A percentile compares a stretch with the other conserved stretches of the same genome.
Conservation (phyloP, 805 yeast species). For the Hanseniaspora lachancei region DNA sequence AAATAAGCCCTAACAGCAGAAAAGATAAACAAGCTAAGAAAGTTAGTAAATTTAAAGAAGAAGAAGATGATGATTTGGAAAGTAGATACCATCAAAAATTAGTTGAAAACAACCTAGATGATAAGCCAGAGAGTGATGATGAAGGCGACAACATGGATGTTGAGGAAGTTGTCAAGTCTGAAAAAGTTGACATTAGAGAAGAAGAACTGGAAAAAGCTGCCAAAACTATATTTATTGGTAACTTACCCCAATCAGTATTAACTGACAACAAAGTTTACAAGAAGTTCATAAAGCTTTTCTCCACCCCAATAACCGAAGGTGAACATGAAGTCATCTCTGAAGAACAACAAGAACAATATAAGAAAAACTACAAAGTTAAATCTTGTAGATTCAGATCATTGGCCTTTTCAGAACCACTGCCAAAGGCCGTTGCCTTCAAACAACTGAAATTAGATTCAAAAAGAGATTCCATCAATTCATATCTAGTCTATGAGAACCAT, state of each 20-base stretch:
- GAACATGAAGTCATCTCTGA: conserved; percentile 10
- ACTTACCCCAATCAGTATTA: conserved; percentile 54
- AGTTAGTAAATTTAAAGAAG: conserved; percentile 20
- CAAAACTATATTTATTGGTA: conserved; percentile 78
- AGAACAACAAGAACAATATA: conserved; percentile 23
- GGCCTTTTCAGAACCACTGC: conserved; percentile 74
- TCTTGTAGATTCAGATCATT: conserved; percentile 86
- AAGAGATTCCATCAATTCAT: conserved; percentile 76
- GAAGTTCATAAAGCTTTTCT: conserved; percentile 52
- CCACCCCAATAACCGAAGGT: conserved; percentile 15
- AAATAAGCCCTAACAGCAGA: conserved; percentile 16
- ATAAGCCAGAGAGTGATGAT: conserved; percentile 14
- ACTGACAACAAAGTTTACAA: conserved; percentile 49
- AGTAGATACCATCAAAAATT: conserved; percentile 40
- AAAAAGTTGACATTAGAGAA: conserved; percentile 48
- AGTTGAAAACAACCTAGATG: conserved; percentile 21
- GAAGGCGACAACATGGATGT: conserved; percentile 20
- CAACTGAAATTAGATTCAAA: conserved; percentile 62
- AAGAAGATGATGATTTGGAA: conserved; percentile 41
- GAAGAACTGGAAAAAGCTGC: conserved; percentile 72
- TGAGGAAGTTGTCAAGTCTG: conserved; percentile 23
- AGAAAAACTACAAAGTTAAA: conserved; percentile 30
- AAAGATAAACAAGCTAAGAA: conserved; percentile 17
- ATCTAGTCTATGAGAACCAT: conserved; percentile 59
- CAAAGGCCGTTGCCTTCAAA: conserved; percentile 83